These are phyloP conservation scores for Posidonia oceanica DNA, from an alignment of 116 monocot species.

Conservation along the genomic window DNA sequence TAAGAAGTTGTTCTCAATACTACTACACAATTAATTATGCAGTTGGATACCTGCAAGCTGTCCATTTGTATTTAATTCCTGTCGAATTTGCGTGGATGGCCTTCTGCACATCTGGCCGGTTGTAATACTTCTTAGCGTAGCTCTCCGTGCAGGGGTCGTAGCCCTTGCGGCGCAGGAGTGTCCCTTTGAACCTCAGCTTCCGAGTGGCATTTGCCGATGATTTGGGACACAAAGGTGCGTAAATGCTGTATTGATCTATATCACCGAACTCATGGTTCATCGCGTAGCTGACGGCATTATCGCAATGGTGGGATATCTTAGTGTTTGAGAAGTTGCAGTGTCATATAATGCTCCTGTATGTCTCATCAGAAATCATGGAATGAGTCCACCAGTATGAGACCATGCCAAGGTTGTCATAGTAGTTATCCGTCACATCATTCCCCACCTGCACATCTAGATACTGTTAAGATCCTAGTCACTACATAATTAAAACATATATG, in stretches of 20 bases:
- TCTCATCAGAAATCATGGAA: slow-evolving; percentile 87
- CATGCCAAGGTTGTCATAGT: slow-evolving; percentile 89
- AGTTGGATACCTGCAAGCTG: slow-evolving; percentile 74
- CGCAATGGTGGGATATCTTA: slow-evolving; percentile 38
- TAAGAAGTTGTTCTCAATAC: not conserved
- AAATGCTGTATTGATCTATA: slow-evolving; percentile 98
- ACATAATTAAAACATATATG: too few species aligned
- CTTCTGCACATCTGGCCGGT: slow-evolving; percentile 70
- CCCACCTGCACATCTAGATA: slow-evolving; percentile 43
- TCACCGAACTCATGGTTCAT: slow-evolving; percentile 96
- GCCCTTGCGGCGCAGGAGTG: slow-evolving; percentile 33
- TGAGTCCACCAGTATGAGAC: slow-evolving; percentile 99
- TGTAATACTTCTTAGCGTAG: slow-evolving; percentile 91
- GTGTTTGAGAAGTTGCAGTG: slow-evolving; percentile 68
- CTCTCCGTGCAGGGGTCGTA: slow-evolving; percentile 95
- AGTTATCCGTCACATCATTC: slow-evolving; percentile 91
- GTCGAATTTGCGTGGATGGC: slow-evolving; percentile 91
- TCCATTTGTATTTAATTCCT: slow-evolving; percentile 77
- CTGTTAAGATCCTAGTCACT: not conserved
- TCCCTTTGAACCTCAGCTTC: slow-evolving; percentile 38
- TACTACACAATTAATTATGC: not conserved
- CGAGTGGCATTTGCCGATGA: slow-evolving; percentile 12
- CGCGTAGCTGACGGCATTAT: slow-evolving; percentile 54
- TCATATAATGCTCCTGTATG: slow-evolving; percentile 56
- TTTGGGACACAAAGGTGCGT: slow-evolving; percentile 60